A percentile compares a stretch with the other conserved stretches of the same genome.
These are phyloP conservation scores for Malus hybrid DNA, from an alignment of 331 rosid species.

Conservation along the genomic window DNA sequence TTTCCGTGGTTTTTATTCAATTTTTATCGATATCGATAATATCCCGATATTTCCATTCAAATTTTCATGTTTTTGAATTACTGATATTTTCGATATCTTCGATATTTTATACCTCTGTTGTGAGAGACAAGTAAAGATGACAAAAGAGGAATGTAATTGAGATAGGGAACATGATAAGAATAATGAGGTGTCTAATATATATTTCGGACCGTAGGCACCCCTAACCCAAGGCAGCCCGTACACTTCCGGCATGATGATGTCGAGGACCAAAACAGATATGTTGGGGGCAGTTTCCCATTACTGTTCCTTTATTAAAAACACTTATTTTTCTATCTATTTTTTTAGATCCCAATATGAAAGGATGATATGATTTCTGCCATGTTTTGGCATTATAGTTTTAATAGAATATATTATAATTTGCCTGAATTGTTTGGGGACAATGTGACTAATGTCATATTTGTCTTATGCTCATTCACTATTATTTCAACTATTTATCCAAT, in stretches of 20 bases:
- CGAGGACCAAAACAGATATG: not conserved
- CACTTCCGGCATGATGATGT: not conserved
- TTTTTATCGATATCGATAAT: too few species aligned
- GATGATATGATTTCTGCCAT: not conserved
- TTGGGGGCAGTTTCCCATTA: not conserved
- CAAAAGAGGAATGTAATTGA: conserved; percentile 18
- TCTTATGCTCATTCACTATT: not conserved
- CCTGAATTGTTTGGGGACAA: not conserved
- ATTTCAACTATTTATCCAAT: not conserved
- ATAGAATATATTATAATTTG: not conserved
- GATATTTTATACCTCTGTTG: too few species aligned
- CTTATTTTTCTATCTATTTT: not conserved
- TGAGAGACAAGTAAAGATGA: conserved; percentile 21
- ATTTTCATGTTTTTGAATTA: too few species aligned
- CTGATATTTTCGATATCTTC: too few species aligned
- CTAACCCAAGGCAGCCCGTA: not conserved
- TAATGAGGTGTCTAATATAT: not conserved
- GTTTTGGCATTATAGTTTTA: not conserved
- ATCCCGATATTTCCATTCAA: too few species aligned
- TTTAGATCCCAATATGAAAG: not conserved
- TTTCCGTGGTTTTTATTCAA: too few species aligned
- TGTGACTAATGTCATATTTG: not conserved
- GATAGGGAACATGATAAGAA: conserved; percentile 36
- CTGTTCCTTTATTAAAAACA: not conserved
- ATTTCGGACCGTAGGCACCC: not conserved